phyloP scores from a whole-genome alignment of 2,329 filamentous ascomycete genomes.

The Biscogniauxia sp. region DNA sequence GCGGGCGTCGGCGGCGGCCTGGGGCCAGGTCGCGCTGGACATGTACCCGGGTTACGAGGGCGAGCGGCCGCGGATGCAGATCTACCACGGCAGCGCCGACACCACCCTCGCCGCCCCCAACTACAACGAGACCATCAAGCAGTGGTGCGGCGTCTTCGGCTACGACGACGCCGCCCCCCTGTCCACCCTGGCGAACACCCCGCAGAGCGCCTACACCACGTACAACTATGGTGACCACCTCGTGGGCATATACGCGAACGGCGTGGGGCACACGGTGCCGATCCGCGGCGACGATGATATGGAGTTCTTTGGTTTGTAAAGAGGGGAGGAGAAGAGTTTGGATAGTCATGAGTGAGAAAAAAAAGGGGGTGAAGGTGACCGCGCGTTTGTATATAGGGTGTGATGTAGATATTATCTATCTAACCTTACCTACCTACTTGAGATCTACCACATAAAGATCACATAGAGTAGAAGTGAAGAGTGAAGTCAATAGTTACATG shows the following conservation, averaged over 20 bases:
- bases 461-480: too few relatives aligned
- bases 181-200: neutral
- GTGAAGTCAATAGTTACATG: too few relatives aligned
- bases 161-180: slow-evolving; percentile 4
- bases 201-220: slow-evolving; percentile 9
- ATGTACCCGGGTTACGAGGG: slow-evolving; percentile 34
- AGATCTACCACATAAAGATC: too few relatives aligned
- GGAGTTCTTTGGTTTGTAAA: slow-evolving; percentile 11
- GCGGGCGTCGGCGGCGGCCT: slow-evolving; percentile 41
- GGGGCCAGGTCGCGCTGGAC: slow-evolving; percentile 45
- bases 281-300: slow-evolving; percentile 14
- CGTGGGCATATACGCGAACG: slow-evolving; percentile 7
- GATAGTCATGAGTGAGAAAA: neutral
- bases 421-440: too few relatives aligned
- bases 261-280: slow-evolving; percentile 12
- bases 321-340: too few relatives aligned
- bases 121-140: slow-evolving; percentile 28
- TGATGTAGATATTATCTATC: too few relatives aligned
- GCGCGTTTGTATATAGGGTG: too few relatives aligned
- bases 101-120: neutral
- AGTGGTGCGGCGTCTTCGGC: slow-evolving; percentile 38
- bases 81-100: slow-evolving; percentile 29
- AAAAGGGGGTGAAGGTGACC: too few relatives aligned
- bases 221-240: slow-evolving; percentile 14
- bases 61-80: slow-evolving; percentile 26